Base-by-base conservation (phyloP, 495 filamentous ascomycete species). In the Aspergillus steynii region DNA sequence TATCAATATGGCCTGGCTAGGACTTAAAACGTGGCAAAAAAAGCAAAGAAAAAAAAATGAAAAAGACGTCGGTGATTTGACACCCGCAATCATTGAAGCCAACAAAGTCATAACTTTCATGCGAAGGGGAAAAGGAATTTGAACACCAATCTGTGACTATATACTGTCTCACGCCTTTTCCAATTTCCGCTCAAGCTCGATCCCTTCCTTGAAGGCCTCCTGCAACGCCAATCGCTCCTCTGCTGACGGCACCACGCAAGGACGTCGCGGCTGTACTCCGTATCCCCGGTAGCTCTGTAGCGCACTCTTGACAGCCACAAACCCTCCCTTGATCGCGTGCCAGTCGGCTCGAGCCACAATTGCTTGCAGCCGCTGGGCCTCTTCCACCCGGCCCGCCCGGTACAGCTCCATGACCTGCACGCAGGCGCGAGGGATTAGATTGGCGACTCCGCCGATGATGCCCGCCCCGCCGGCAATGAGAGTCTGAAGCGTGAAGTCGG, bases 401-500 rank as follows among this genome's bases (percentile, higher is more conserved):
- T 88, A 96, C n/a, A 94, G 82, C 61, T 89, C 82, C 66, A 92
- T 80, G 20, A 92, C 76, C 62, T 83, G 80, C 42, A 91, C 82
- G 74, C 91, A 93, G 25, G 90, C 82, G 59, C 84, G 86, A 8
- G 93, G 93, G 14, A 92, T 87, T 53, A 96, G 80, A 74, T 97
- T 97, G 55, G 86, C 93, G 8, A 91, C 81, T 2, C 93, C 93
- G 26, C 86, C 91, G 59, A 97, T 92, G 68, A 95, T 86, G 34
- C 93, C 93, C 52, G 88, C 88, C 29, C 93, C 93, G 49, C 93
- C 93, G n/a, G 81, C 90, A 48, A 93, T 77, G 12, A 96, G 77
- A 0, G 91, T 90, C 77, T 93, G 93, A 32, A 96, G 78, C 3
- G 89, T 90, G 74, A 96, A 96, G 74, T 97, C 93, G 61, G 89